phyloP scores from a whole-genome alignment of 352 stramenopile genomes.

The Phytophthora cryptogea region DNA sequence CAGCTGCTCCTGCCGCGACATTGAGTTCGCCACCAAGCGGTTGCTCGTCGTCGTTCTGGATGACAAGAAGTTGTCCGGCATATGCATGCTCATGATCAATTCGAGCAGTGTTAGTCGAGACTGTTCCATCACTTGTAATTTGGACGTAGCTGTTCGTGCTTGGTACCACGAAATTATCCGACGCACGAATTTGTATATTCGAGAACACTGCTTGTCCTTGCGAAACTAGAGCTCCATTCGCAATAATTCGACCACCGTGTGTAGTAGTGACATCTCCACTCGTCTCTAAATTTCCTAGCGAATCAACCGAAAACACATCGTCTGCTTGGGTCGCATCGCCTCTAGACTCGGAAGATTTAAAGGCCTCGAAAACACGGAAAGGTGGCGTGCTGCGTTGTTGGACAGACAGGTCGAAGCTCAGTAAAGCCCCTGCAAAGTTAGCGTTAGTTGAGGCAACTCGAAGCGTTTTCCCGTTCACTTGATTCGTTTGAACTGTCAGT shows the following conservation, averaged over 20 bases:
- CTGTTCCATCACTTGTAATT: conserved; percentile 55
- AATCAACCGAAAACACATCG: conserved; percentile 53
- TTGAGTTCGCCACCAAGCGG: conserved; percentile 50
- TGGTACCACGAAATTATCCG: conserved; percentile 47
- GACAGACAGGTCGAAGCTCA: conserved; percentile 49
- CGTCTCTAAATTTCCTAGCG: conserved; percentile 48
- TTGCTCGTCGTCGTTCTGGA: conserved; percentile 80
- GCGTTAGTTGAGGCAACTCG: conserved; percentile 46
- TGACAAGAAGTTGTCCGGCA: conserved; percentile 66
- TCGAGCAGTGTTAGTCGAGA: conserved; percentile 32
- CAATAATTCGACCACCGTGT: conserved; percentile 47
- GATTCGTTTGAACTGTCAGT: conserved; percentile 47
- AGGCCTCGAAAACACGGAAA: conserved; percentile 58
- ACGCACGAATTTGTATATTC: conserved; percentile 43
- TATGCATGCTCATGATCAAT: conserved; percentile 50
- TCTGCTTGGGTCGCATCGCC: conserved; percentile 4
- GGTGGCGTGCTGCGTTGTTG: conserved; percentile 30
- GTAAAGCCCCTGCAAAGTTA: conserved; percentile 56
- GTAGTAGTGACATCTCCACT: conserved; percentile 54
- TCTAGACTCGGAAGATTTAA: conserved; percentile 11
- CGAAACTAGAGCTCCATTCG: conserved; percentile 56
- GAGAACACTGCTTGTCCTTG: conserved; percentile 60
- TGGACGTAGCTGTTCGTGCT: conserved; percentile 74
- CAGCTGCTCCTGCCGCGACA: conserved; percentile 50
- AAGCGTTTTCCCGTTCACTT: conserved; percentile 52